Evolutionary conservation across 768 basidiomycete genomes (phyloP).

Genomic region (Mrakia gelida): DNA sequence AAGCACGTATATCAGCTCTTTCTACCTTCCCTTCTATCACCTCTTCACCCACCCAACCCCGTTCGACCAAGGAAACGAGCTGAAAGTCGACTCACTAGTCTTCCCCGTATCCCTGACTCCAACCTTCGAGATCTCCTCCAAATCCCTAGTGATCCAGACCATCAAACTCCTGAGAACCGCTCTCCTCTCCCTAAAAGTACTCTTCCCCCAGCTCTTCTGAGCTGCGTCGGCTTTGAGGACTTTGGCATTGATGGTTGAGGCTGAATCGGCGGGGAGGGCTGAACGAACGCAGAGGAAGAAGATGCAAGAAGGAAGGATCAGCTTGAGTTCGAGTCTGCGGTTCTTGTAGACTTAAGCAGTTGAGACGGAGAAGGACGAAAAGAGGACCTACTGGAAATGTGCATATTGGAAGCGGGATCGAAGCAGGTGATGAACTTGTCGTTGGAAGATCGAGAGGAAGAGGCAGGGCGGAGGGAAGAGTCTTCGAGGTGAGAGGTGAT

Average conservation of each 20-base stretch:
- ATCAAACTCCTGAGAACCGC: conserved; percentile 79
- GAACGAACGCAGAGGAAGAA: conserved; percentile 26
- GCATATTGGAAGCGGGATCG: conserved; percentile 75
- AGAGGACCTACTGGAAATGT: neutral
- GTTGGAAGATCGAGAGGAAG: neutral
- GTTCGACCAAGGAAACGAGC: no score
- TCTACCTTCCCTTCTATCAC: no score
- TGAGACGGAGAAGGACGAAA: no score
- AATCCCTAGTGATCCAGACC: conserved; percentile 83
- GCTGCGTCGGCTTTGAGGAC: conserved; percentile 62
- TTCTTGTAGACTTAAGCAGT: neutral
- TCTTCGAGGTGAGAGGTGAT: conserved; percentile 21
- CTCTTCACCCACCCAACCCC: no score
- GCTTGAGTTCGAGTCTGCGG: neutral
- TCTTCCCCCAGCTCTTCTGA: conserved; percentile 67
- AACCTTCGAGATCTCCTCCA: conserved; percentile 76
- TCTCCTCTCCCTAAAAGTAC: conserved; percentile 71
- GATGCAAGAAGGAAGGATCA: neutral
- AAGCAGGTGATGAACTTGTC: conserved; percentile 76
- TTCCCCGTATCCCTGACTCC: conserved; percentile 94
- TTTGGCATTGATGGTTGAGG: conserved; percentile 66
- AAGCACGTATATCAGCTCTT: neutral
- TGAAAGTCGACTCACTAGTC: conserved; percentile 50
- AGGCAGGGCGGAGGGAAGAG: conserved; percentile 17
- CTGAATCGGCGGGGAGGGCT: conserved; percentile 70